Evolutionary conservation across 495 filamentous ascomycete species (phyloP), one percentile per base, ranked within the genome.

Genomic region (Trichoderma reesei): DNA sequence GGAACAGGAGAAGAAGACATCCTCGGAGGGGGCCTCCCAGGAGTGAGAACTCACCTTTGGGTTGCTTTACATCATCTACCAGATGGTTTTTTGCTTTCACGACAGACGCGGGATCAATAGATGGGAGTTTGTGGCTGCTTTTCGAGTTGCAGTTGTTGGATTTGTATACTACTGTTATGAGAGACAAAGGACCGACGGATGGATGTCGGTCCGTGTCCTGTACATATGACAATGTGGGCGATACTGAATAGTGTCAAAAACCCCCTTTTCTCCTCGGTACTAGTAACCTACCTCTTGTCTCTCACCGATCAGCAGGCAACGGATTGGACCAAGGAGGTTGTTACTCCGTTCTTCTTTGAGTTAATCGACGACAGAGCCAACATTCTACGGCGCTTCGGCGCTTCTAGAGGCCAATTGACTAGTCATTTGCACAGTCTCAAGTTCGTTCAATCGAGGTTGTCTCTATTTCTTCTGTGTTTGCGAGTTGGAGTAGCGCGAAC

Each of bases 71-170:
- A 14, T 36, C 7, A 54, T 16, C 34, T 8, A 56, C 16, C 11
- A 26, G 51, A 33, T 3, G 6, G 51, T 16, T 31, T 34, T 26
- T 39, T 39, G 38, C 26, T 31, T 16, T 56, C 18, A n/a, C 6
- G 20, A 33, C 51, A 56, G 16, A 56, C 31, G 26, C 26, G 7
- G 18, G 26, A 34, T 48, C 51, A 56, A 14, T 56, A 56, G 51
- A 56, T 36, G 51, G 51, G 51, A 56, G 51, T 56, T 56, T 13
- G 34, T 31, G 51, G 51, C 31, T 56, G 20, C 51, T 36, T 56
- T 56, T 46, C 34, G 11, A 10, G 11, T 56, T 56, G 9, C 13
- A 7, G 9, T 56, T 9, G 11, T n/a, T 56, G 26, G 31, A 56
- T 16, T 16, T 56, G 31, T 56, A 56, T 31, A 56, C 34, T 8